Conservation (phyloP, 306 rosid genomes). For the Trifolium fragiferum region DNA sequence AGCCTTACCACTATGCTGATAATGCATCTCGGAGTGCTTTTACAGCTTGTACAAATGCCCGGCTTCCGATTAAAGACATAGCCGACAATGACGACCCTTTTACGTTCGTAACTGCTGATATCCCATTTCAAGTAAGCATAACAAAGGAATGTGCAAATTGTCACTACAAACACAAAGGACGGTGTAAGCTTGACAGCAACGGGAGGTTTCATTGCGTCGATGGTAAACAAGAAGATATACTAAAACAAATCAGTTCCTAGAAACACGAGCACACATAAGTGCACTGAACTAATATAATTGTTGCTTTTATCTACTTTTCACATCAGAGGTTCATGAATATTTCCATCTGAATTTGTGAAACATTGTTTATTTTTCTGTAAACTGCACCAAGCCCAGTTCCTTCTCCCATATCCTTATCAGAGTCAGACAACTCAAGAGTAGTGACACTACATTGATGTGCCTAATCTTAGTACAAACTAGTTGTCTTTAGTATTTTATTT, state of each 20-base stretch:
- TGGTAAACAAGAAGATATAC: neutral
- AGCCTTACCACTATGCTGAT: accelerated
- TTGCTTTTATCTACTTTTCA: slow-evolving; percentile 16
- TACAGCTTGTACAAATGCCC: slow-evolving; percentile 38
- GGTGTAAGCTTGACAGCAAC: slow-evolving; percentile 12
- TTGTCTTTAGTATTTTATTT: neutral
- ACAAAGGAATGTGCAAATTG: slow-evolving; percentile 40
- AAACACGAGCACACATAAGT: slow-evolving; percentile 17
- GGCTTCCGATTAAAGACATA: slow-evolving; percentile 45
- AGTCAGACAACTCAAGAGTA: neutral
- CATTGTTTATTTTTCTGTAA: slow-evolving; percentile 19
- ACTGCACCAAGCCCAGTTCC: neutral
- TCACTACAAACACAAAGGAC: slow-evolving; percentile 7
- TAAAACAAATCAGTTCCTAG: neutral
- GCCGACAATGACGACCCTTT: slow-evolving; percentile 8
- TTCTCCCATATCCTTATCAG: neutral
- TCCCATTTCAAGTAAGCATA: neutral
- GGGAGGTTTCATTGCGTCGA: slow-evolving; percentile 27
- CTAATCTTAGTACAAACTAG: neutral
- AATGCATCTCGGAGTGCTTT: neutral
- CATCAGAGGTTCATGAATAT: neutral
- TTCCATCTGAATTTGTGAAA: slow-evolving; percentile 21
- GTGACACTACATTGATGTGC: neutral
- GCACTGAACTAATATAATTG: neutral
- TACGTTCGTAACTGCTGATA: slow-evolving; percentile 28